Conservation (phyloP, 768 basidiomycete genomes). For the Strobilomyces confusus region DNA sequence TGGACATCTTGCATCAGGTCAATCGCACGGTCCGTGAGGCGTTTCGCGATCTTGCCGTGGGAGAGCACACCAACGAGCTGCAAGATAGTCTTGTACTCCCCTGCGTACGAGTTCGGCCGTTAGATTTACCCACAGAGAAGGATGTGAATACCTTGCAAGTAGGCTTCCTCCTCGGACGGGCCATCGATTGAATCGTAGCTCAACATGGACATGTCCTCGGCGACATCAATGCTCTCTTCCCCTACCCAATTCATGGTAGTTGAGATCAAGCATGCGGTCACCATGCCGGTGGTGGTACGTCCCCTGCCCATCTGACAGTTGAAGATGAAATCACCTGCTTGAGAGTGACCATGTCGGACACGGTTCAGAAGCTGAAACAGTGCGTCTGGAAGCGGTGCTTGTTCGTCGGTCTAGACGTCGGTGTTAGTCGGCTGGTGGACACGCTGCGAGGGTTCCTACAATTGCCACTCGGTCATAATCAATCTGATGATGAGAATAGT, state of each 20-base stretch:
- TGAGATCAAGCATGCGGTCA: slow-evolving; percentile 82
- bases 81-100: slow-evolving; percentile 95
- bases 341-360: slow-evolving; percentile 52
- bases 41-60: slow-evolving; percentile 90
- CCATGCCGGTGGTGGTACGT: slow-evolving; percentile 95
- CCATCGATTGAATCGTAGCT: slow-evolving; percentile 74
- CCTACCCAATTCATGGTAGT: slow-evolving; percentile 60
- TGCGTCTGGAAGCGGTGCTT: slow-evolving; percentile 88
- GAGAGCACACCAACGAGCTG: slow-evolving; percentile 91
- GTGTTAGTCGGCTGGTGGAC: slow-evolving; percentile 3
- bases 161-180: slow-evolving; percentile 83
- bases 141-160: slow-evolving; percentile 63
- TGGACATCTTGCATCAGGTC: slow-evolving; percentile 96
- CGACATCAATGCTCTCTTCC: slow-evolving; percentile 36
- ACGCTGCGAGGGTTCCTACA: slow-evolving; percentile 40
- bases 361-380: slow-evolving; percentile 76
- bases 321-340: slow-evolving; percentile 79
- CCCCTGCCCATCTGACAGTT: slow-evolving; percentile 97
- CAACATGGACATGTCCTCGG: slow-evolving; percentile 35
- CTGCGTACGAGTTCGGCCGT: slow-evolving; percentile 37
- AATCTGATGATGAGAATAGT: slow-evolving; percentile 43
- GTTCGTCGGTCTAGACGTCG: slow-evolving; percentile 82
- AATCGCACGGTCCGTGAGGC: slow-evolving; percentile 81
- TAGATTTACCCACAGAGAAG: neutral
- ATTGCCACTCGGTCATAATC: slow-evolving; percentile 89